Conservation (phyloP, 2,329 filamentous ascomycete species). For the Madurella fahalii region DNA sequence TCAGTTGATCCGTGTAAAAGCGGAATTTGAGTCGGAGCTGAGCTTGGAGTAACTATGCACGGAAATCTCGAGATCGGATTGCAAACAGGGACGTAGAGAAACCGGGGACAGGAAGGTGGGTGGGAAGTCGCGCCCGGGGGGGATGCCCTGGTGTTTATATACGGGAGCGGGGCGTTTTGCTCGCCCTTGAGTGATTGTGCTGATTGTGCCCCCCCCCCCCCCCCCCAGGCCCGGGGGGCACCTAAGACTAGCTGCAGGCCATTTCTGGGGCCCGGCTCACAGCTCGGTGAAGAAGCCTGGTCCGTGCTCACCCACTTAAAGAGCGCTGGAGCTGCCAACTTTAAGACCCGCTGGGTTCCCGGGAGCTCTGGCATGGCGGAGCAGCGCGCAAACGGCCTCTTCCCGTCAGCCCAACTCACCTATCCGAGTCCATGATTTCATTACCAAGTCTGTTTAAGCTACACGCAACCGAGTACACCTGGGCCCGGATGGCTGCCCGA, state of each 20-base stretch:
- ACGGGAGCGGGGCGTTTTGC: constrained; percentile 47
- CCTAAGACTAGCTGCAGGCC: constrained; percentile 23
- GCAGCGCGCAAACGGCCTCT: background rate
- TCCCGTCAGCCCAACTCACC: constrained; percentile 18
- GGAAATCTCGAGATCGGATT: constrained; percentile 26
- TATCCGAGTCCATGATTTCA: background rate
- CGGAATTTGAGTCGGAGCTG: constrained; percentile 16
- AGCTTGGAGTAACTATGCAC: constrained; percentile 2
- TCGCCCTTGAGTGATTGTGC: constrained; percentile 44
- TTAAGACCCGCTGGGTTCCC: too few species aligned
- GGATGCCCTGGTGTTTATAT: constrained; percentile 56
- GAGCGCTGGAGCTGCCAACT: background rate
- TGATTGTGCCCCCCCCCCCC: constrained; percentile 24
- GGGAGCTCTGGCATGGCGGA: background rate
- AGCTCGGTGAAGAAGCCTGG: constrained; percentile 5
- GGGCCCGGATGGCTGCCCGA: background rate
- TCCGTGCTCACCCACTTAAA: constrained; percentile 13
- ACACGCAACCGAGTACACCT: background rate
- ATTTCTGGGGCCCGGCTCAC: constrained; percentile 16
- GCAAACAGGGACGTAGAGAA: constrained; percentile 34
- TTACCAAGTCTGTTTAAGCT: background rate
- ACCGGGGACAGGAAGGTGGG: constrained; percentile 38
- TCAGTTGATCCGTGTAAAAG: constrained; percentile 21
- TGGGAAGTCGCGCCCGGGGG: constrained; percentile 51
- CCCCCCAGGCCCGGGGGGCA: constrained; percentile 11